Evolutionary conservation across 495 filamentous ascomycete genomes (phyloP).

Genomic region (Aspergillus incahuasiensis): DNA sequence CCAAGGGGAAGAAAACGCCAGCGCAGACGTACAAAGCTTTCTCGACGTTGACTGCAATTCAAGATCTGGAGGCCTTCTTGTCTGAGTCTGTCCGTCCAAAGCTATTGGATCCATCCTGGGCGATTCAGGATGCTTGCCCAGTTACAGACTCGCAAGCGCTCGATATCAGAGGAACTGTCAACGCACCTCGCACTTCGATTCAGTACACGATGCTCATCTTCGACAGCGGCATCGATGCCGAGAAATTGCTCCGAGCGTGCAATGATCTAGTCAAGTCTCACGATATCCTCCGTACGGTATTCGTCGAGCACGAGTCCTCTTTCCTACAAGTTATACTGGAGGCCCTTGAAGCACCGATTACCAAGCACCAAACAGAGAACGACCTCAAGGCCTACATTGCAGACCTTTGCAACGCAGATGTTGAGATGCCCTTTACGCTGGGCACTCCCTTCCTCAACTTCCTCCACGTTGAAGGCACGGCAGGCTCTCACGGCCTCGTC

Average conservation of each 20-base stretch:
- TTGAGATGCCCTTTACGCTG: constrained; percentile 41
- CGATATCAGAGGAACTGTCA: constrained; percentile 48
- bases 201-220: constrained; percentile 45
- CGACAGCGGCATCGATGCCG: constrained; percentile 22
- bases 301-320: constrained; percentile 43
- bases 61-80: constrained; percentile 26
- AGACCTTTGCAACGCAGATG: constrained; percentile 34
- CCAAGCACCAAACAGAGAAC: constrained; percentile 21
- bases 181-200: constrained; percentile 37
- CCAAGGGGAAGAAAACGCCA: constrained; percentile 8
- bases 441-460: constrained; percentile 55
- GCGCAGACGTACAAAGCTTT: constrained; percentile 29
- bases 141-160: constrained; percentile 42
- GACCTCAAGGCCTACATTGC: constrained; percentile 40
- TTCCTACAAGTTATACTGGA: constrained; percentile 54
- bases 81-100: constrained; percentile 23
- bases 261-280: constrained; percentile 45
- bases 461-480: constrained; percentile 38
- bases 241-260: constrained; percentile 30
- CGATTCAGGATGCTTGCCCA: constrained; percentile 29
- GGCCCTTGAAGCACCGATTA: constrained; percentile 31
- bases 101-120: constrained; percentile 28
- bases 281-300: constrained; percentile 63
- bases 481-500: constrained; percentile 40
- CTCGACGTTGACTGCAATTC: constrained; percentile 28